These are phyloP conservation scores for Trichophyton mentagrophytes DNA, from an alignment of 2,329 filamentous ascomycete species.

Conservation along the genomic window DNA sequence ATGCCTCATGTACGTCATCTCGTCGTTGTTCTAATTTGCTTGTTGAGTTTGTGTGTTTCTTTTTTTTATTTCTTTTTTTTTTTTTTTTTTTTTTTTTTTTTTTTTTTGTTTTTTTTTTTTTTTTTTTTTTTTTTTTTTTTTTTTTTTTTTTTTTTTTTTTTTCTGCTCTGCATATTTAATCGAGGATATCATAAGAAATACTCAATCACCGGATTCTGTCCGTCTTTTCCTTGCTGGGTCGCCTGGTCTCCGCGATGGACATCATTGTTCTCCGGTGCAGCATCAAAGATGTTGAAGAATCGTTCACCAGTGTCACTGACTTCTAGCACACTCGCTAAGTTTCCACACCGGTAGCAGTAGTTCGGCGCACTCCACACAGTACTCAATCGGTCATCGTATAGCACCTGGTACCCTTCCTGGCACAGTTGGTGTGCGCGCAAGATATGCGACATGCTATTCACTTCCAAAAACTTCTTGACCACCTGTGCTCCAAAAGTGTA, in stretches of 20 bases:
- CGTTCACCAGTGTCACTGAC: slow-evolving; percentile 86
- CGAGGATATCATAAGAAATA: slow-evolving; percentile 50
- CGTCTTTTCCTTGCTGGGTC: slow-evolving; percentile 51
- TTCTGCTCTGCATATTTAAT: slow-evolving; percentile 4
- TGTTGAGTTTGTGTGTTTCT: too few relatives aligned
- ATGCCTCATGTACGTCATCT: too few relatives aligned
- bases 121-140: too few relatives aligned
- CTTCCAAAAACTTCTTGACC: slow-evolving; percentile 92
- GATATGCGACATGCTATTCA: slow-evolving; percentile 97
- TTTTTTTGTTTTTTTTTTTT: too few relatives aligned
- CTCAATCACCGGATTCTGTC: slow-evolving; percentile 58
- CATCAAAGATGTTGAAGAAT: slow-evolving; percentile 96
- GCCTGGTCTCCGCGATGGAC: slow-evolving; percentile 69
- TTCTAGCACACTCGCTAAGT: slow-evolving; percentile 92
- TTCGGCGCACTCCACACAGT: slow-evolving; percentile 98
- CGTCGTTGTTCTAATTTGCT: too few relatives aligned
- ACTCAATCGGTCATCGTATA: slow-evolving; percentile 87
- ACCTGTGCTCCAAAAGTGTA: slow-evolving; percentile 98
- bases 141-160: neutral
- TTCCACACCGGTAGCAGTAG: slow-evolving; percentile 90
- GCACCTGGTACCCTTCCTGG: slow-evolving; percentile 92
- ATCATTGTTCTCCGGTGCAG: slow-evolving; percentile 82
- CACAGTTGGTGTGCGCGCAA: slow-evolving; percentile 95
- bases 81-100: too few relatives aligned
- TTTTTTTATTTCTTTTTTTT: too few relatives aligned